Evolutionary conservation across 495 filamentous ascomycete genomes (phyloP), one percentile per base, ranked within the genome.

Genomic region (Aeminium ludgeri): DNA sequence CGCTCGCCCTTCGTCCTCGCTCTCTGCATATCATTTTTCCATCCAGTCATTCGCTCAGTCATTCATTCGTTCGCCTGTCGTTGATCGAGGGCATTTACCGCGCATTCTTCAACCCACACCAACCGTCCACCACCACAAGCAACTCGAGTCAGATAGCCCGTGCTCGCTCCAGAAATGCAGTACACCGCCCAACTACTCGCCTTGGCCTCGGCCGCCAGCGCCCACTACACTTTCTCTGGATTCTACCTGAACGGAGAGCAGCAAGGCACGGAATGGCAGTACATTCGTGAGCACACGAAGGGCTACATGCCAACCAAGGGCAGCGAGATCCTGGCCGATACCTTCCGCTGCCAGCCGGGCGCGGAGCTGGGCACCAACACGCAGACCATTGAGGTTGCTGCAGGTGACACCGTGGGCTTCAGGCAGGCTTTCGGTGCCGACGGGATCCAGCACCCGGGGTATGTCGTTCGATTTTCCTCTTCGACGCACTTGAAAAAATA

Each of bases 221-320:
- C 45, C 6, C 46, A 53, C 34, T 53, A 53, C 43, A 53, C 50
- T 39, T 53, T 53, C 50, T 49, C 48, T 37, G 37, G 39, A 10
- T 43, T 53, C 17, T 50, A 50, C 38, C 46, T 53, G 30, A 53
- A 53, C 33, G 50, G 50, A 20, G 33, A 45, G 13, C 31, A 37
- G 30, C 43, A 50, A 28, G 46, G 50, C 27, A 43, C 46, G 32
- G 50, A 53, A 33, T 53, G 50, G 27, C 37, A 41, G 19, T 53
- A 53, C 43, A 41, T 39, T 4, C 46, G 50, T 38, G 46, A 53
- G 32, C 49, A 53, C 50, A 39, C 17, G 28, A 53, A 53, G 38
- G 34, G 34, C 1, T 53, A 53, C 46, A 49, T 42, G 27, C 50
- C 50, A 20, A 40, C 46, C 36, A 35, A 46, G 16, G 34, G 13